A percentile compares a stretch with the other conserved stretches of the same genome.
Evolutionary conservation across 2,329 filamentous ascomycete genomes (phyloP).

Genomic region (Colletotrichum tofieldiae): DNA sequence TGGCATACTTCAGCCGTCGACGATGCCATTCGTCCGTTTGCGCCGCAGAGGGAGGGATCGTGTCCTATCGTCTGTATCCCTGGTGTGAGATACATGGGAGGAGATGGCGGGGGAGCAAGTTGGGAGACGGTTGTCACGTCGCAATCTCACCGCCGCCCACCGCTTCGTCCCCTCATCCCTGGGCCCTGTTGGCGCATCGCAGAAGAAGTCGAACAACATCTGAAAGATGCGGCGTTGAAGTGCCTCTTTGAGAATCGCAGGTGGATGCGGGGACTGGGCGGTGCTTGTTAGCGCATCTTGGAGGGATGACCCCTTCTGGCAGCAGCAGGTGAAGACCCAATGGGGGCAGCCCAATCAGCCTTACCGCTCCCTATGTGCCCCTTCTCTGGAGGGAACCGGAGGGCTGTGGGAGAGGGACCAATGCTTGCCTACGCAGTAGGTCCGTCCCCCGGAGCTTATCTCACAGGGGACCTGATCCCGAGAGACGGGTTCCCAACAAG

Average conservation of each 20-base stretch:
- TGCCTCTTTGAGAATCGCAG: neutral
- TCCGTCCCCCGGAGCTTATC: neutral
- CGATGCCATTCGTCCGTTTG: slow-evolving; percentile 13
- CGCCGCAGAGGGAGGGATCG: neutral
- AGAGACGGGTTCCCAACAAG: neutral
- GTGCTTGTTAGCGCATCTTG: neutral
- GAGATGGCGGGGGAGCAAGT: neutral
- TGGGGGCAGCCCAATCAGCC: slow-evolving; percentile 4
- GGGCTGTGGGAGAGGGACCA: slow-evolving; percentile 7
- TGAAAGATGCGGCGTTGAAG: neutral
- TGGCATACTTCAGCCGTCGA: neutral
- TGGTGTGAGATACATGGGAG: neutral
- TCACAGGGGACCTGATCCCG: slow-evolving; percentile 10
- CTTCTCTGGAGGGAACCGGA: slow-evolving; percentile 13
- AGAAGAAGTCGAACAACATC: neutral
- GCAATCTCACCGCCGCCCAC: neutral
- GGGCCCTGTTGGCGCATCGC: neutral
- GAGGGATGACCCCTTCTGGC: slow-evolving; percentile 9
- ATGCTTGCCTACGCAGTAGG: neutral
- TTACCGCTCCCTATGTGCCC: slow-evolving; percentile 3
- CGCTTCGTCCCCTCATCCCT: neutral
- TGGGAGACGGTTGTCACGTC: neutral
- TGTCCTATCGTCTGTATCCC: neutral
- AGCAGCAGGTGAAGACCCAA: neutral
- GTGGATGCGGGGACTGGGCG: neutral